These are phyloP conservation scores for Curvularia spicifera DNA, from an alignment of 2,329 filamentous ascomycete genomes.

Conservation along the genomic window DNA sequence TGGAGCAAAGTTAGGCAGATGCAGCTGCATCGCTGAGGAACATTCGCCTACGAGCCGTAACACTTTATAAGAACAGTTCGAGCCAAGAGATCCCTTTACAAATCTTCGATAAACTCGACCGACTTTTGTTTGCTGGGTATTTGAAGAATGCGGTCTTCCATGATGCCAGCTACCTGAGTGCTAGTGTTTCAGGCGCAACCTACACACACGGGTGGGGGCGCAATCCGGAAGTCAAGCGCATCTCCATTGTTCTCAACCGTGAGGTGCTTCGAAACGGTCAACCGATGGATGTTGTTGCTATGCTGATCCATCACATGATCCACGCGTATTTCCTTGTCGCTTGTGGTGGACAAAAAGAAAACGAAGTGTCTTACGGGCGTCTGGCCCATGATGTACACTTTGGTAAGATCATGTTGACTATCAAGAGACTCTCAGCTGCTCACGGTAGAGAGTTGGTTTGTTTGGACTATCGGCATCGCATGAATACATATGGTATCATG, in stretches of 20 bases:
- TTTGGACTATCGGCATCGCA: constrained; percentile 45
- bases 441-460: constrained; percentile 37
- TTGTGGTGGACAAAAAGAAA: constrained; percentile 47
- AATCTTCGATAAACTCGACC: constrained; percentile 49
- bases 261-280: constrained; percentile 30
- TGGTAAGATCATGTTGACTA: constrained; percentile 49
- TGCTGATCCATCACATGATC: constrained; percentile 55
- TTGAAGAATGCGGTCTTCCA: constrained; percentile 50
- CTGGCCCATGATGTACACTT: constrained; percentile 50
- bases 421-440: constrained; percentile 42
- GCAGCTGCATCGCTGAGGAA: constrained; percentile 26
- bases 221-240: constrained; percentile 36
- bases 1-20: constrained; percentile 31
- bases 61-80: constrained; percentile 25
- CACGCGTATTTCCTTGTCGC: constrained; percentile 55
- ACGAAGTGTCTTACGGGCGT: constrained; percentile 44
- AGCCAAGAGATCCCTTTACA: constrained; percentile 38
- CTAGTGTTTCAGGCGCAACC: constrained; percentile 46
- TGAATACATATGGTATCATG: constrained; percentile 41
- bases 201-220: constrained; percentile 40
- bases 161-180: constrained; percentile 33
- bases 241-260: constrained; percentile 48
- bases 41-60: constrained; percentile 24
- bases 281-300: constrained; percentile 46
- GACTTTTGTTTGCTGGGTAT: constrained; percentile 46